phyloP scores from a whole-genome alignment of 345 rosid species.

The Eucalyptus cloeziana region DNA sequence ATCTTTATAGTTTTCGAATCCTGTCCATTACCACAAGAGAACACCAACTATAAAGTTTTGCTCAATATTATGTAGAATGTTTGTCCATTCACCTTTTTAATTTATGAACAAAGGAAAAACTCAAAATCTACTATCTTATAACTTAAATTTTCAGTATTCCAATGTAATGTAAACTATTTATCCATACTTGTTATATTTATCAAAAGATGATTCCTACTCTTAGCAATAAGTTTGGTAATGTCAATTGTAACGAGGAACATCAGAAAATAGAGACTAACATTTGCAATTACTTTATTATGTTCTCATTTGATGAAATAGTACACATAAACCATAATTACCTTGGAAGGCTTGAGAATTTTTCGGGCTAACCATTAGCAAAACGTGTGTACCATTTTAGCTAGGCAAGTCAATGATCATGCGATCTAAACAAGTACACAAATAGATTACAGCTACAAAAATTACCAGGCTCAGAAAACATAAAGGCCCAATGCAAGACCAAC shows the following conservation, averaged over 20 bases:
- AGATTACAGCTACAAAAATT: not conserved
- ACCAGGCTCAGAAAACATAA: not conserved
- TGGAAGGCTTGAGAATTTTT: not conserved
- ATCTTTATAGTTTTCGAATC: not conserved
- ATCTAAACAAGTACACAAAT: not conserved
- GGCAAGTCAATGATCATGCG: not conserved
- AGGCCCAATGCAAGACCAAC: not conserved
- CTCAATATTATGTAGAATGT: not conserved
- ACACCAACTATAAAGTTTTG: not conserved
- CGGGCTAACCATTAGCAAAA: not conserved
- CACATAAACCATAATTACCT: not conserved
- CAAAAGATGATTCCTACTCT: not conserved
- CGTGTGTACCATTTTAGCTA: not conserved
- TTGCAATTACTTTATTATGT: not conserved
- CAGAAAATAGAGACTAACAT: not conserved
- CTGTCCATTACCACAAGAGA: not conserved
- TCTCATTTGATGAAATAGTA: not conserved
- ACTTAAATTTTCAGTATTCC: too few relatives aligned
- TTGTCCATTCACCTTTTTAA: too few relatives aligned
- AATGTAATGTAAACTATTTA: not conserved
- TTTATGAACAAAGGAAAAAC: not conserved
- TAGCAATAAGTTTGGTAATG: not conserved
- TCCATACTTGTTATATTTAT: not conserved
- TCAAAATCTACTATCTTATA: not conserved
- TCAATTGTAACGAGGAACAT: not conserved